A percentile compares a stretch with the other conserved stretches of the same genome.
Conservation (phyloP, 108 stramenopile species). For the Craspedostauros australis region DNA sequence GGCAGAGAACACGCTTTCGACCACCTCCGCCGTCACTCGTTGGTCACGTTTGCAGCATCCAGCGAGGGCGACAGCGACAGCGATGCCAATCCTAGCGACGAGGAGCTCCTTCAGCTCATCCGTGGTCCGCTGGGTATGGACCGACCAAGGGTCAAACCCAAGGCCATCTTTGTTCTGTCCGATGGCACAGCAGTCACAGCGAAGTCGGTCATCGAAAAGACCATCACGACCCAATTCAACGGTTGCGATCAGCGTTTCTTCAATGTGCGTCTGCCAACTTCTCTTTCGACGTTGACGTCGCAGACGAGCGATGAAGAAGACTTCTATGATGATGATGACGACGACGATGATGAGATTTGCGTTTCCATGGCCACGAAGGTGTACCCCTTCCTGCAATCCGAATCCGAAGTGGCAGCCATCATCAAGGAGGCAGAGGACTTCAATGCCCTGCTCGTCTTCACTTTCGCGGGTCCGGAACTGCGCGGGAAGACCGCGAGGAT, state of each 20-base stretch:
- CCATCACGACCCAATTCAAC: constrained; percentile 35
- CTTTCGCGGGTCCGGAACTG: constrained; percentile 28
- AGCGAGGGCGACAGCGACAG: too few species aligned
- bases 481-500: constrained; percentile 7
- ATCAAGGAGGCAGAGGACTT: constrained; percentile 19
- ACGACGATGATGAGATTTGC: constrained; percentile 12
- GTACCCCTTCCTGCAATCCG: constrained; percentile 12
- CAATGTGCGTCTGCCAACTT: neutral
- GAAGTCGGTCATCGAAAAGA: constrained; percentile 20
- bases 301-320: constrained; percentile 1
- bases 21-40: too few species aligned
- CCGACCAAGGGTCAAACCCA: neutral
- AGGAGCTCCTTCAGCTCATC: constrained; percentile 4
- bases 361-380: neutral
- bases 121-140: constrained; percentile 1
- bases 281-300: neutral
- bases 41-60: too few species aligned
- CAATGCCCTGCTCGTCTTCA: constrained; percentile 29
- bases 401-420: constrained; percentile 13
- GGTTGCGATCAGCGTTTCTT: constrained; percentile 11
- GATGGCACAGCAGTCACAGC: constrained; percentile 36
- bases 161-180: constrained; percentile 24
- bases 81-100: neutral
- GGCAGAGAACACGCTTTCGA: too few species aligned
- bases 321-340: constrained; percentile 12